phyloP scores from a whole-genome alignment of 2,329 filamentous ascomycete genomes.

The Chrysoporthe cubensis region DNA sequence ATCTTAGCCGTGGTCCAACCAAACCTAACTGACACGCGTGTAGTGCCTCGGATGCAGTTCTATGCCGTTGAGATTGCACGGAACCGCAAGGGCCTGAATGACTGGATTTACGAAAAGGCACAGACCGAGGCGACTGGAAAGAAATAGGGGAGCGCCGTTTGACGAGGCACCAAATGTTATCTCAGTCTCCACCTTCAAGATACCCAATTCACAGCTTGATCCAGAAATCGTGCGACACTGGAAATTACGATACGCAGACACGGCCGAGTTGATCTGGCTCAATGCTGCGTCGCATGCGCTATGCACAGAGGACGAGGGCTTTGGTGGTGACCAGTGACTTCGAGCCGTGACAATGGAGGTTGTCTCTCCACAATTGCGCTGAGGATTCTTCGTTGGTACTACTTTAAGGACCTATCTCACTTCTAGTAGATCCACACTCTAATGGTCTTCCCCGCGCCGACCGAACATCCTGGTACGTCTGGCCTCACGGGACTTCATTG shows the following conservation, averaged over 20 bases:
- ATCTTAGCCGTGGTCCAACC: slow-evolving; percentile 31
- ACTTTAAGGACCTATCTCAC: background rate
- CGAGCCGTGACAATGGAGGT: background rate
- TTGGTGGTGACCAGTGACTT: background rate
- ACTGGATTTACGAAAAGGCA: slow-evolving; percentile 92
- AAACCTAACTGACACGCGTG: slow-evolving; percentile 43
- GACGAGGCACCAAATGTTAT: background rate
- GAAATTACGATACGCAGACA: too few relatives aligned
- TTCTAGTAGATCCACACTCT: background rate
- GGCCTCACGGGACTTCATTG: too few relatives aligned
- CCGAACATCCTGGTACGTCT: background rate
- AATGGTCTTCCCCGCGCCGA: background rate
- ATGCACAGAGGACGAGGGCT: background rate
- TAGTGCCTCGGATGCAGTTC: slow-evolving; percentile 71
- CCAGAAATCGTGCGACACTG: background rate
- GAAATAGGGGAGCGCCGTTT: slow-evolving; percentile 21
- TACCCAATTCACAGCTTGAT: slow-evolving; percentile 14
- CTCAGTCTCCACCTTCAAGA: background rate
- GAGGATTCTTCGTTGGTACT: background rate
- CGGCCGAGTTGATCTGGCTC: background rate
- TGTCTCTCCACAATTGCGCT: background rate
- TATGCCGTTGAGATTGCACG: slow-evolving; percentile 78
- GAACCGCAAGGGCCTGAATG: slow-evolving; percentile 88
- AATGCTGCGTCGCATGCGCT: background rate
- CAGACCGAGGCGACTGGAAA: slow-evolving; percentile 60